These are phyloP conservation scores for Wickerhamomyces bovis DNA, from an alignment of 805 yeast species.

Conservation along the genomic window DNA sequence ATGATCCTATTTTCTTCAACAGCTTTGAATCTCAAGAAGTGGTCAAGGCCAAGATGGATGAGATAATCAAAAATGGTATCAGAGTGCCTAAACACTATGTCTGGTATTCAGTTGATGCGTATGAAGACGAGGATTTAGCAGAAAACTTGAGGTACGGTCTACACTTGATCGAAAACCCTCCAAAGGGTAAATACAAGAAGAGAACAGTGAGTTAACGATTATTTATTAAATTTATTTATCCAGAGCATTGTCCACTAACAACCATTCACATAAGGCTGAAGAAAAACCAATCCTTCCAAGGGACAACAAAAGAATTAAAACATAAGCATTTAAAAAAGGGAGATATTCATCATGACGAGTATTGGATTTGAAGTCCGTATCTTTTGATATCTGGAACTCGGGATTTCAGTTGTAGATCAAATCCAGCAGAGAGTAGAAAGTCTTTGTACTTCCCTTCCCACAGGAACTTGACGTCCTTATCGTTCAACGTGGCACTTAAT, in stretches of 20 bases:
- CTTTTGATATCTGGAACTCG: constrained; percentile 41
- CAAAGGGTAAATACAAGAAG: constrained; percentile 30
- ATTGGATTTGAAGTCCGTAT: constrained; percentile 58
- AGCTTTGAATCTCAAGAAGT: constrained; percentile 54
- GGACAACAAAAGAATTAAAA: constrained; percentile 8
- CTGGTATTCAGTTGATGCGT: constrained; percentile 83
- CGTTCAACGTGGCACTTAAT: constrained; percentile 62
- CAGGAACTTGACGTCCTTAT: constrained; percentile 51
- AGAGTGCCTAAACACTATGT: constrained; percentile 56
- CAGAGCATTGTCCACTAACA: constrained; percentile 2
- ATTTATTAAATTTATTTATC: no score
- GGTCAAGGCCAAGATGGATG: constrained; percentile 57
- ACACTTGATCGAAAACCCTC: constrained; percentile 44
- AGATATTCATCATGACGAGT: constrained; percentile 37
- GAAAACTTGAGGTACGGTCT: constrained; percentile 57
- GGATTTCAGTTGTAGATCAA: constrained; percentile 41
- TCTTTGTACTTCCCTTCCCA: constrained; percentile 91
- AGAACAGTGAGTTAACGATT: constrained; percentile 13
- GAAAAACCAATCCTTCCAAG: constrained; percentile 10
- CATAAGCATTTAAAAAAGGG: no score
- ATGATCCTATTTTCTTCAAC: constrained; percentile 56
- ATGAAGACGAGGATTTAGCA: constrained; percentile 59
- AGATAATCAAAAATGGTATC: constrained; percentile 51
- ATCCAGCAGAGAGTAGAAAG: constrained; percentile 72
- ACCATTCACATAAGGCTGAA: constrained; percentile 4